Evolutionary conservation across 2,329 filamentous ascomycete species (phyloP), one percentile per base, ranked within the genome.

Genomic region (Fusarium sp.): DNA sequence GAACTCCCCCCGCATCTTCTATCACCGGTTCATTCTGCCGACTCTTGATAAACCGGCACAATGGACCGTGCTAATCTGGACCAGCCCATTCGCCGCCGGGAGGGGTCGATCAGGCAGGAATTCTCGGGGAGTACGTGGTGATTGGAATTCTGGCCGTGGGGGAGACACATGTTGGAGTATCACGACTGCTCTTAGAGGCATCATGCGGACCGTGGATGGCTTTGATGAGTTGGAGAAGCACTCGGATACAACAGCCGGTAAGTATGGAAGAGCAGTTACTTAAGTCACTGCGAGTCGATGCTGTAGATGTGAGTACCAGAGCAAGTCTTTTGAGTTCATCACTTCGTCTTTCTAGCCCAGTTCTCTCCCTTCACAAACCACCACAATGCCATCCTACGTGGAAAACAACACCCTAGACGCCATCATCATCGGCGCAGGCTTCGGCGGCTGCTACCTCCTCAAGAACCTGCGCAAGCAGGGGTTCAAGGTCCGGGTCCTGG

Each of bases 401-500:
- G 35, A 40, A 20, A 35, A 63, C 11, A 27, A 35, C 29, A 22
- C 27, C 17, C 27, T 67, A 6, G 66, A 66, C 7, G 62, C 49
- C 10, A 66, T 69, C 31, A 53, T 69, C 27, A 58, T 69, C 42
- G 62, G 66, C 27, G 62, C 62, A 17, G 66, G 66, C n/a, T 69
- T 69, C 16, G 62, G 62, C 12, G 66, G 66, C 49, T 69, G 62
- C 35, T 66, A 69, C 35, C 40, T 69, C 27, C 62, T 69, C 31
- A 38, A 57, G 6, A 66, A 62, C n/a, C 57, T 66, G 3, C 57
- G 66, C 16, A 51, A 57, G 7, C 31, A 57, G 27, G 66, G 66
- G 12, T 69, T 69, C 49, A 59, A 22, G 16, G 40, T 44, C 20
- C 20, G 17, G 9, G 57, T 69, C 14, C 29, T 69, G 24, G 66